phyloP scores from a whole-genome alignment of 495 filamentous ascomycete species.

The Podospora australis region DNA sequence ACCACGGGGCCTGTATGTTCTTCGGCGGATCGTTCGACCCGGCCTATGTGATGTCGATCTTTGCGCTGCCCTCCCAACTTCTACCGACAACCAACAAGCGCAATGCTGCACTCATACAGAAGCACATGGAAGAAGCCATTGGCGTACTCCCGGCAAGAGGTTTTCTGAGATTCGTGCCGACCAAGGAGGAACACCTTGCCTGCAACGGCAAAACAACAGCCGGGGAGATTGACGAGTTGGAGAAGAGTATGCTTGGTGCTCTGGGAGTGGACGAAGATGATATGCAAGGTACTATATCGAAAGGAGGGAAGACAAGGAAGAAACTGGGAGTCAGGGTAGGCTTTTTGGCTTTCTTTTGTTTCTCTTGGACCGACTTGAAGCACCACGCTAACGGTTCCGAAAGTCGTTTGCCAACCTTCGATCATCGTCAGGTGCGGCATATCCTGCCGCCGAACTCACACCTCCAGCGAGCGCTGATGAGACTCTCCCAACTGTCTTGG shows the following conservation, averaged over 20 bases:
- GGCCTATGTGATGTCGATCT: constrained; percentile 74
- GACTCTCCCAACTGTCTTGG: constrained; percentile 13
- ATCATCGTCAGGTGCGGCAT: constrained; percentile 2
- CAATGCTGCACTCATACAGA: constrained; percentile 68
- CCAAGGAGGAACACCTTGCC: constrained; percentile 64
- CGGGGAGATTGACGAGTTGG: constrained; percentile 59
- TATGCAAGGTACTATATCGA: neutral
- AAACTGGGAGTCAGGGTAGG: constrained; percentile 31
- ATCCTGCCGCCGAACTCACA: constrained; percentile 15
- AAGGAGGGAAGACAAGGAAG: constrained; percentile 18
- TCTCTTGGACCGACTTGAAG: neutral
- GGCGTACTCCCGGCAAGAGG: constrained; percentile 58
- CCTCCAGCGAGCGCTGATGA: constrained; percentile 24
- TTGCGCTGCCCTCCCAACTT: constrained; percentile 59
- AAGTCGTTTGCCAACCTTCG: constrained; percentile 23
- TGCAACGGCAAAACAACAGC: constrained; percentile 61
- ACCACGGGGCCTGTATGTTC: constrained; percentile 67
- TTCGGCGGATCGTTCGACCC: constrained; percentile 70
- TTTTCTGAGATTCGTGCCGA: constrained; percentile 61
- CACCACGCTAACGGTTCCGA: neutral
- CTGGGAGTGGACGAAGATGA: constrained; percentile 1
- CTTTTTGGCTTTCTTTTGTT: neutral
- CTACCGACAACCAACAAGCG: constrained; percentile 75
- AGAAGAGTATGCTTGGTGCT: constrained; percentile 22
- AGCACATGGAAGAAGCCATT: constrained; percentile 59